These are phyloP conservation scores for Mortierella alpina DNA, from an alignment of 192 early-diverging fungal genomes.

Conservation along the genomic window DNA sequence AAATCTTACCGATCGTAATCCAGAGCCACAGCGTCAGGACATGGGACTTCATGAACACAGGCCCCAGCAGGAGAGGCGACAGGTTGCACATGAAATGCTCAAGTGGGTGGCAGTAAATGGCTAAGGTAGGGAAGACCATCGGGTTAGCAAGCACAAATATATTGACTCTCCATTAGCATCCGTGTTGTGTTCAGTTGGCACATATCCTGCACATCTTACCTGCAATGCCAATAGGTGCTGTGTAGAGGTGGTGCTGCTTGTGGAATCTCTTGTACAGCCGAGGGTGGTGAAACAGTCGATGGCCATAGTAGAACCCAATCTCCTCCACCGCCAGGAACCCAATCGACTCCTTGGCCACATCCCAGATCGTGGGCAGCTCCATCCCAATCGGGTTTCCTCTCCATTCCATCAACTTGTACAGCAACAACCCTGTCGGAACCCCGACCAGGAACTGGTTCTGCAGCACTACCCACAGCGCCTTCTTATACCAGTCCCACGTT, in stretches of 20 bases:
- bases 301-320: slow-evolving; percentile 78
- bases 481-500: slow-evolving; percentile 65
- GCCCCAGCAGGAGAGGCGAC: slow-evolving; percentile 68
- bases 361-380: slow-evolving; percentile 70
- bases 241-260: slow-evolving; percentile 82
- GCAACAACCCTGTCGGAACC: slow-evolving; percentile 73
- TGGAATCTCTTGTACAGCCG: slow-evolving; percentile 80
- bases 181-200: no score
- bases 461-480: slow-evolving; percentile 68
- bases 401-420: slow-evolving; percentile 69
- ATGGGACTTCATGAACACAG: slow-evolving; percentile 69
- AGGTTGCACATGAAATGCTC: slow-evolving; percentile 73
- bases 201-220: slow-evolving; percentile 54
- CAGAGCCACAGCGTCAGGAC: slow-evolving; percentile 75
- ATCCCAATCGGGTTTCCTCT: slow-evolving; percentile 75
- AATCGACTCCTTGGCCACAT: slow-evolving; percentile 59
- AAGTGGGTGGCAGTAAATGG: slow-evolving; percentile 74
- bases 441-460: slow-evolving; percentile 73
- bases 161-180: background rate
- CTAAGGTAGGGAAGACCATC: background rate
- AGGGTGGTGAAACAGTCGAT: slow-evolving; percentile 75
- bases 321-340: slow-evolving; percentile 78
- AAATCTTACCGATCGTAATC: slow-evolving; percentile 69
- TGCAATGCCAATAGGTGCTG: slow-evolving; percentile 79
- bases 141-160: background rate